Percentiles rank a stretch among this genome's conserved stretches.
These are phyloP conservation scores for Trypethelium eluteriae DNA, from an alignment of 495 filamentous ascomycete species.

Conservation along the genomic window DNA sequence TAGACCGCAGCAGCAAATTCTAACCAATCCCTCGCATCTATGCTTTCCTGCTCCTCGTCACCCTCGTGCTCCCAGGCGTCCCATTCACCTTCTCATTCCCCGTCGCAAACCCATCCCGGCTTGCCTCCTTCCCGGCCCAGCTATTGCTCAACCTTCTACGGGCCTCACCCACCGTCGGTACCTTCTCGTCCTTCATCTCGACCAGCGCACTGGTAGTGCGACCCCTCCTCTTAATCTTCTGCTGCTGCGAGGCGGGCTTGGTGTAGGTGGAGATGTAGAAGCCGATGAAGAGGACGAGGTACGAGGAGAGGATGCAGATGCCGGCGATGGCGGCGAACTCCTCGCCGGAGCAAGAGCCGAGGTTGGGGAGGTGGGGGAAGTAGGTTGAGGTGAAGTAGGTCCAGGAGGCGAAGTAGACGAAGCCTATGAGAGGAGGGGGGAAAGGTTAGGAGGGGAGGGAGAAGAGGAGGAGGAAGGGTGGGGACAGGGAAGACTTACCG, in stretches of 20 bases:
- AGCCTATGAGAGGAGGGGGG: constrained; percentile 36
- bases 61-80: not conserved
- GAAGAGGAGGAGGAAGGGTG: not conserved
- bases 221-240: constrained; percentile 29
- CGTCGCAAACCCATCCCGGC: constrained; percentile 9
- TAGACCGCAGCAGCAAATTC: not conserved
- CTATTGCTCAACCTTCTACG: constrained; percentile 27
- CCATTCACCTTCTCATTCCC: constrained; percentile 10
- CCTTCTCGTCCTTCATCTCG: constrained; percentile 43
- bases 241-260: constrained; percentile 45
- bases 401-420: constrained; percentile 41
- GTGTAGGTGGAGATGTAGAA: constrained; percentile 98
- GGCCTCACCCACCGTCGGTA: constrained; percentile 37
- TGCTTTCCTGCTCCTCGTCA: constrained; percentile 11
- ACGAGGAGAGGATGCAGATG: constrained; percentile 82
- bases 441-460: constrained; percentile 5
- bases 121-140: constrained; percentile 1
- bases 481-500: constrained; percentile 42
- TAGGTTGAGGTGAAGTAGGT: constrained; percentile 68
- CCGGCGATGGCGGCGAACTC: constrained; percentile 95
- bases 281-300: constrained; percentile 94
- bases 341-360: constrained; percentile 84
- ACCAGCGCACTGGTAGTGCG: constrained; percentile 36
- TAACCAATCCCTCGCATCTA: not conserved
- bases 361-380: constrained; percentile 75